phyloP scores from a whole-genome alignment of 1,139 yeast genomes.

The Diutina rugosa region DNA sequence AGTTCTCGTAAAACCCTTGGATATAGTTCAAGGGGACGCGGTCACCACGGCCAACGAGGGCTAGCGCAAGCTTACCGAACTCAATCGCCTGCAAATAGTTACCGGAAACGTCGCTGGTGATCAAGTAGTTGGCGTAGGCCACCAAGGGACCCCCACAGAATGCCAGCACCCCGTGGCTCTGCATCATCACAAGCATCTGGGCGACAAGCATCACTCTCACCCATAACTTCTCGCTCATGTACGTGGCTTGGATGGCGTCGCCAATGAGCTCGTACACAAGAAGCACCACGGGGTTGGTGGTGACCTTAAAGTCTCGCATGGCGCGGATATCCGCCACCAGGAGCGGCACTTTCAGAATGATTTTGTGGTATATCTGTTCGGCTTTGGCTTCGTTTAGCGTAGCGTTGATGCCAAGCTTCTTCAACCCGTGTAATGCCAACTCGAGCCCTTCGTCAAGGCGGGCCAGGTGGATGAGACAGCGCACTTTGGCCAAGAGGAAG shows the following conservation, averaged over 20 bases:
- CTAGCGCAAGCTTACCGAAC: slow-evolving; percentile 22
- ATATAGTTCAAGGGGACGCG: slow-evolving; percentile 24
- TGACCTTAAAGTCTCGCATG: slow-evolving; percentile 13
- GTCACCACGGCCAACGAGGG: slow-evolving; percentile 21
- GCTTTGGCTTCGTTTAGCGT: slow-evolving; percentile 13
- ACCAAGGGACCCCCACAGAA: slow-evolving; percentile 16
- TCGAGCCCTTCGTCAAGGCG: slow-evolving; percentile 21
- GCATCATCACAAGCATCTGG: slow-evolving; percentile 14
- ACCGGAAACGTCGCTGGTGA: slow-evolving; percentile 18
- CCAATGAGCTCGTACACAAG: slow-evolving; percentile 31
- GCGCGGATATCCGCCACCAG: slow-evolving; percentile 30
- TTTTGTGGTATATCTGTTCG: slow-evolving; percentile 10
- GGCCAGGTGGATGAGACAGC: slow-evolving; percentile 24
- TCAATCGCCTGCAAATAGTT: slow-evolving; percentile 16
- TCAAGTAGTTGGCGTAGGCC: slow-evolving; percentile 20
- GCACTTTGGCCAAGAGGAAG: slow-evolving; percentile 23
- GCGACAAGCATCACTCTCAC: slow-evolving; percentile 14
- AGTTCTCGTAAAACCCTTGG: slow-evolving; percentile 29
- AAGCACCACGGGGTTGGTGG: slow-evolving; percentile 16
- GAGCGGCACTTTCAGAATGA: slow-evolving; percentile 22
- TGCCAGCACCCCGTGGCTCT: slow-evolving; percentile 14
- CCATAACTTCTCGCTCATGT: slow-evolving; percentile 13
- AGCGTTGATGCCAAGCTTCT: slow-evolving; percentile 17
- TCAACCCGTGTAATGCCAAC: slow-evolving; percentile 21
- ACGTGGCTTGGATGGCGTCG: slow-evolving; percentile 24